Evolutionary conservation across 1,284 basidiomycete genomes (phyloP), one percentile per base, ranked within the genome.

Genomic region (Microbotryomycetes sp.): DNA sequence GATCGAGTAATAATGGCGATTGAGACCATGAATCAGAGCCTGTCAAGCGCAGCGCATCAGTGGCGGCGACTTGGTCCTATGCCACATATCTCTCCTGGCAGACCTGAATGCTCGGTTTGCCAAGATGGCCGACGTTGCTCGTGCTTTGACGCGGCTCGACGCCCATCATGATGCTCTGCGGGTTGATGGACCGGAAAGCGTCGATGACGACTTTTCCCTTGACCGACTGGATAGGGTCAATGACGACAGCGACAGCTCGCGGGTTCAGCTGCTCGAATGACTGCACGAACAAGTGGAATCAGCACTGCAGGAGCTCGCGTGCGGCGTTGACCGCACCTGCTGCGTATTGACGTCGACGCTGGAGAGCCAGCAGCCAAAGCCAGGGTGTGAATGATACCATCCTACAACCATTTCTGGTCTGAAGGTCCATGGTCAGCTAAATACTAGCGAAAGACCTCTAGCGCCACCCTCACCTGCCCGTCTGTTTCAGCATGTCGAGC

Each of bases 381-480:
- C 96, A 57, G 96, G 96, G 80, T 99, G 96, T 52, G 96, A 98
- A 77, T 99, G 96, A 76, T 99, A 99, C 96, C 96, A 99, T 7
- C 96, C 96, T 0, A 99, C 96, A 11, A 98, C 96, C 85, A 89
- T 92, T 79, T 98, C 96, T 52, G 94, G 91, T 71, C 93, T 93
- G 72, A 28, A 35, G 30, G 52, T 27, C 51, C 16, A 35, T 41
- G 18, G 64, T 54, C 27, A 52, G 54, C 50, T 35, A 41, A 28
- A n/a, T n/a, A n/a, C n/a, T n/a, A n/a, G n/a, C 18, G 18, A 3
- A 26, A 23, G 15, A 9, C 11, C 16, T 26, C 55, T 46, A 26
- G 41, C 35, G 52, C 76, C 35, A 11, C 11, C 35, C 85, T 73
- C 72, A 91, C 91, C 93, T 80, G 62, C 96, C 96, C 2, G 96